These are phyloP conservation scores for Tolypocladium paradoxum DNA, from an alignment of 2,329 filamentous ascomycete genomes.

Conservation along the genomic window DNA sequence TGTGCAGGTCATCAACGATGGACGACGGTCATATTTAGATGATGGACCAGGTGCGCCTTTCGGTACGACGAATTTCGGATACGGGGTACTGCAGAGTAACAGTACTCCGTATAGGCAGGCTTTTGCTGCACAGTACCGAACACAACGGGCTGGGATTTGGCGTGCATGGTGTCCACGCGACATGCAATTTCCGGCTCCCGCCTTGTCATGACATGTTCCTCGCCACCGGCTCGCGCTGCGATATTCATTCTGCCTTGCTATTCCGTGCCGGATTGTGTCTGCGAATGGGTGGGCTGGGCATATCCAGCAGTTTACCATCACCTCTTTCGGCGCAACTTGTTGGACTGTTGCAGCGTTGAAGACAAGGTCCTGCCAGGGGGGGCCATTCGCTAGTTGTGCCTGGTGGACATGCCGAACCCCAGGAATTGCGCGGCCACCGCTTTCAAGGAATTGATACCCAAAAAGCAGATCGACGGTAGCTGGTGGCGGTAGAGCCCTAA, in stretches of 20 bases:
- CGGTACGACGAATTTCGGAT: not conserved
- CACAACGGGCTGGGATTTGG: not conserved
- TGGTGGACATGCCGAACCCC: not conserved
- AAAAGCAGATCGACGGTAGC: too few relatives aligned
- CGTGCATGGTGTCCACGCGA: not conserved
- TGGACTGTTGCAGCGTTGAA: not conserved
- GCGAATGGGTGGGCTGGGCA: not conserved
- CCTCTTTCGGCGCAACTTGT: not conserved
- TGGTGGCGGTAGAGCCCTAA: too few relatives aligned
- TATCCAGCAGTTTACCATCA: not conserved
- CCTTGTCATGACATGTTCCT: not conserved
- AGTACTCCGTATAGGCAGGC: not conserved
- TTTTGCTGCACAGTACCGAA: not conserved
- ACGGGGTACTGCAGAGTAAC: not conserved
- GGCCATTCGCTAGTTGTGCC: not conserved
- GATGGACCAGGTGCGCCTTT: too few relatives aligned
- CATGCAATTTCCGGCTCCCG: not conserved
- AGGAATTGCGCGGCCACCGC: too few relatives aligned
- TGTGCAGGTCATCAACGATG: not conserved
- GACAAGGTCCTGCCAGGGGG: not conserved
- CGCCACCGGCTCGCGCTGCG: not conserved
- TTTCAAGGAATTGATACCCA: too few relatives aligned
- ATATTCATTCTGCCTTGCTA: not conserved
- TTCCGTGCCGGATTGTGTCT: not conserved
- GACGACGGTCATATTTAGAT: not conserved